phyloP scores from a whole-genome alignment of 1,284 basidiomycete species.

The Apiotrichum laibachii region DNA sequence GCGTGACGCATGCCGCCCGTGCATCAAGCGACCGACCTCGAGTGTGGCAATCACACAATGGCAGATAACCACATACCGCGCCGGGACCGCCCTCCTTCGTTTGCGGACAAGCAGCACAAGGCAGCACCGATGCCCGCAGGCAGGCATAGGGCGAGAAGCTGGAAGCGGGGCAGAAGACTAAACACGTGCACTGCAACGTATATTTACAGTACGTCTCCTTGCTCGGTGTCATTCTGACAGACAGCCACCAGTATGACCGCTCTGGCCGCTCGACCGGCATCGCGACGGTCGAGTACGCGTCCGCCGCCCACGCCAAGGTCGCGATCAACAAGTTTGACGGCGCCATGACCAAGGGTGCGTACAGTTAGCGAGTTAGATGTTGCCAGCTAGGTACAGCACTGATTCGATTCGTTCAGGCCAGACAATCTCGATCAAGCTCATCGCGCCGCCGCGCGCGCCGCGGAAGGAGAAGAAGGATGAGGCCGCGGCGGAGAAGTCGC shows the following conservation, averaged over 20 bases:
- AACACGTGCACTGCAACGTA: conserved; percentile 5
- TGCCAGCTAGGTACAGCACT: not conserved
- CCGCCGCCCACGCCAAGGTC: conserved; percentile 69
- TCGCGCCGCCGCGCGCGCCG: conserved; percentile 27
- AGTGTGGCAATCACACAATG: too few species aligned
- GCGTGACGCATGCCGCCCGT: too few species aligned
- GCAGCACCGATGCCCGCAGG: too few species aligned
- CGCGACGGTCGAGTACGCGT: conserved; percentile 79
- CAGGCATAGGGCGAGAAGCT: too few species aligned
- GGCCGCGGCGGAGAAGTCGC: conserved; percentile 6
- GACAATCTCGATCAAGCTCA: conserved; percentile 70
- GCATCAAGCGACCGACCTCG: too few species aligned
- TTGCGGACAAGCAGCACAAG: too few species aligned
- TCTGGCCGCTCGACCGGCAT: conserved; percentile 87
- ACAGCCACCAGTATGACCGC: conserved; percentile 72
- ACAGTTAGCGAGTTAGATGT: too few species aligned
- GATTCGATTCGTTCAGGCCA: conserved; percentile 58
- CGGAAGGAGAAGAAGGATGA: not conserved
- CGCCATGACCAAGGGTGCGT: conserved; percentile 80
- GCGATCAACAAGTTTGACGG: conserved; percentile 87
- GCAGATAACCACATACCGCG: too few species aligned
- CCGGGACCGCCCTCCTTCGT: too few species aligned
- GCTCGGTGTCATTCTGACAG: conserved; percentile 22
- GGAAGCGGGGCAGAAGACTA: too few species aligned
- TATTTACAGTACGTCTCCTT: conserved; percentile 24